Percentiles rank a stretch among this genome's conserved stretches.
Conservation (phyloP, 495 filamentous ascomycete genomes). For the Penicillium desertorum region DNA sequence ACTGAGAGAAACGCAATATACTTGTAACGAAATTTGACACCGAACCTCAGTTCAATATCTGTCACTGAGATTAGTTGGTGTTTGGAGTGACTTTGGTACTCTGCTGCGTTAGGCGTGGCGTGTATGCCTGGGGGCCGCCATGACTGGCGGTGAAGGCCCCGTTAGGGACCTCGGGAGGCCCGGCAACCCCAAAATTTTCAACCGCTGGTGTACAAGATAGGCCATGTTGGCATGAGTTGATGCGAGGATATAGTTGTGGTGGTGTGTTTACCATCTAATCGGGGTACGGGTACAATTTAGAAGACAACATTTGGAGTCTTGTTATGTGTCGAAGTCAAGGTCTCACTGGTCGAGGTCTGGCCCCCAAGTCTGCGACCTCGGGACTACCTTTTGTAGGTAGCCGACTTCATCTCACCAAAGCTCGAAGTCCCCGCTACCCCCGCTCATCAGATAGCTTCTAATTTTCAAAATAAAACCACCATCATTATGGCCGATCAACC, state of each 20-base stretch:
- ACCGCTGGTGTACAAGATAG: too few species aligned
- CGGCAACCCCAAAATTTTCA: not conserved
- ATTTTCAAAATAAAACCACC: not conserved
- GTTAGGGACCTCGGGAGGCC: too few species aligned
- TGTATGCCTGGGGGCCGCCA: not conserved
- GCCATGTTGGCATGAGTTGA: too few species aligned
- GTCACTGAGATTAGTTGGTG: not conserved
- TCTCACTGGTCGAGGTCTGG: too few species aligned
- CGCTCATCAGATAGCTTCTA: not conserved
- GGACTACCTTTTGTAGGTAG: too few species aligned
- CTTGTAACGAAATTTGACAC: not conserved
- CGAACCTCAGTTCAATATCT: not conserved
- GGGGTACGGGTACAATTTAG: too few species aligned
- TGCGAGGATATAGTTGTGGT: too few species aligned
- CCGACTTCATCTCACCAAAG: not conserved
- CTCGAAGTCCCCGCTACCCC: not conserved
- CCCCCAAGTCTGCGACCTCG: too few species aligned
- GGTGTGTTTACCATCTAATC: too few species aligned
- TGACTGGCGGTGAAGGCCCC: not conserved
- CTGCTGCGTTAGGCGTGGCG: not conserved
- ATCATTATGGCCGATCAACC: slow-evolving; percentile 20
- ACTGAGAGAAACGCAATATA: not conserved
- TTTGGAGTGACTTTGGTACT: not conserved
- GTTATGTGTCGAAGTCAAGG: too few species aligned
- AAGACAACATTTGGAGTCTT: too few species aligned